Evolutionary conservation across 2,329 filamentous ascomycete genomes (phyloP).

Genomic region (Scedosporium apiospermum): DNA sequence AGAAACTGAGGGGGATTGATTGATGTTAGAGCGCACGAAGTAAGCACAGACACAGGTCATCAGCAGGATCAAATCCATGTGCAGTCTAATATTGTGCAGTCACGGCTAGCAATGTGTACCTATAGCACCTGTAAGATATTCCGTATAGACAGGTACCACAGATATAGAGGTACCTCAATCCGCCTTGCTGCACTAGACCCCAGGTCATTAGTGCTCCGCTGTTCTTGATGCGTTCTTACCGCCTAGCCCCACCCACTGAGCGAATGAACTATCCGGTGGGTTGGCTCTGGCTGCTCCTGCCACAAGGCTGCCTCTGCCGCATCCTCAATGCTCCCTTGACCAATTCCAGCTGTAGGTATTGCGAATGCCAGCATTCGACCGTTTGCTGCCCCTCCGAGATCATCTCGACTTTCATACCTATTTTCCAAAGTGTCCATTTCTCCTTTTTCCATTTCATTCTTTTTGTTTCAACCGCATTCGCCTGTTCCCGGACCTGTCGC

Average conservation of each 20-base stretch:
- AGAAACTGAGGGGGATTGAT: too few relatives aligned
- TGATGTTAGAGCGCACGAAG: too few relatives aligned
- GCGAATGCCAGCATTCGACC: neutral
- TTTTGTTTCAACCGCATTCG: neutral
- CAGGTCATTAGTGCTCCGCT: too few relatives aligned
- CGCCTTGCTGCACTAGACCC: too few relatives aligned
- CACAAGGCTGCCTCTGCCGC: neutral
- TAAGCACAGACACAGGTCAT: too few relatives aligned
- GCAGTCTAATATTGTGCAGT: neutral
- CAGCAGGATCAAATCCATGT: neutral
- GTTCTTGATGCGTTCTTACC: too few relatives aligned
- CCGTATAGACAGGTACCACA: neutral
- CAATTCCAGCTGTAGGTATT: neutral
- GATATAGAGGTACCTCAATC: neutral
- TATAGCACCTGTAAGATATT: neutral
- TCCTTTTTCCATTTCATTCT: neutral
- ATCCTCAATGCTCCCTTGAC: neutral
- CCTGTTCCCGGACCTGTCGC: neutral
- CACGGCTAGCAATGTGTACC: neutral
- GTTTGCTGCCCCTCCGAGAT: neutral
- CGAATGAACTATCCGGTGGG: neutral
- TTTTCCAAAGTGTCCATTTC: neutral
- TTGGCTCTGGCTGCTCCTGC: neutral
- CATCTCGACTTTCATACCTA: neutral
- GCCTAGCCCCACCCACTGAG: too few relatives aligned